Evolutionary conservation across 2,329 filamentous ascomycete species (phyloP).

Genomic region (Cladophialophora exuberans): DNA sequence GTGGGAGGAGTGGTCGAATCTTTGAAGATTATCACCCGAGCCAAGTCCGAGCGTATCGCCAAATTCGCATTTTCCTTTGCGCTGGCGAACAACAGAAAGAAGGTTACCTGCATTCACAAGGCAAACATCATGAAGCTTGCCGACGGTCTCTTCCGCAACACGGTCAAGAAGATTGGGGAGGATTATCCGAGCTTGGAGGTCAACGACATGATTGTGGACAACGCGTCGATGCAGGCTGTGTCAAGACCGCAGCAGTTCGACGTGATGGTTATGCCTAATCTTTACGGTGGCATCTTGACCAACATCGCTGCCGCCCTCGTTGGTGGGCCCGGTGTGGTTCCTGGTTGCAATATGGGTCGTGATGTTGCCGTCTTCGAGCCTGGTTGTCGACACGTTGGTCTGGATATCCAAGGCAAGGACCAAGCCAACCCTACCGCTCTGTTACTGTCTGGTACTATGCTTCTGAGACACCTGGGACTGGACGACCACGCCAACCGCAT

Average conservation of each 20-base stretch:
- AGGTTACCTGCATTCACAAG: slow-evolving; percentile 99
- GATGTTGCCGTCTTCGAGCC: slow-evolving; percentile 99
- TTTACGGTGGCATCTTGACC: slow-evolving; percentile 76
- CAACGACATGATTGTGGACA: slow-evolving; percentile 99
- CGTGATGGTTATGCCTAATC: slow-evolving; percentile 99
- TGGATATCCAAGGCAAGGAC: slow-evolving; percentile 99
- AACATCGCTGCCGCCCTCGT: slow-evolving; percentile 98
- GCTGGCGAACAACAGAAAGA: slow-evolving; percentile 97
- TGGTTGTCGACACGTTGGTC: slow-evolving; percentile 97
- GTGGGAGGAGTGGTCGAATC: slow-evolving; percentile 96
- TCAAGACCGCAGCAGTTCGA: slow-evolving; percentile 97
- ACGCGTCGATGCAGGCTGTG: slow-evolving; percentile 99
- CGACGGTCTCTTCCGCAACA: slow-evolving; percentile 97
- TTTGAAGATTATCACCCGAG: slow-evolving; percentile 98
- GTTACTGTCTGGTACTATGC: slow-evolving; percentile 94
- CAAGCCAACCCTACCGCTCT: slow-evolving; percentile 97
- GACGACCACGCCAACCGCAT: slow-evolving; percentile 99
- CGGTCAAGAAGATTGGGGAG: slow-evolving; percentile 89
- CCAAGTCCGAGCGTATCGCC: slow-evolving; percentile 98
- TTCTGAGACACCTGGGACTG: slow-evolving; percentile 93
- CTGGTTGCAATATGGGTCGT: slow-evolving; percentile 99
- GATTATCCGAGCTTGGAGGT: slow-evolving; percentile 94
- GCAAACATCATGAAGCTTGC: slow-evolving; percentile 99
- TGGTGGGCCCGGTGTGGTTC: slow-evolving; percentile 93
- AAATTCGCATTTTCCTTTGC: slow-evolving; percentile 99